A percentile compares a stretch with the other conserved stretches of the same genome.
phyloP scores from a whole-genome alignment of 768 basidiomycete species.

The Harrya chromipes region DNA sequence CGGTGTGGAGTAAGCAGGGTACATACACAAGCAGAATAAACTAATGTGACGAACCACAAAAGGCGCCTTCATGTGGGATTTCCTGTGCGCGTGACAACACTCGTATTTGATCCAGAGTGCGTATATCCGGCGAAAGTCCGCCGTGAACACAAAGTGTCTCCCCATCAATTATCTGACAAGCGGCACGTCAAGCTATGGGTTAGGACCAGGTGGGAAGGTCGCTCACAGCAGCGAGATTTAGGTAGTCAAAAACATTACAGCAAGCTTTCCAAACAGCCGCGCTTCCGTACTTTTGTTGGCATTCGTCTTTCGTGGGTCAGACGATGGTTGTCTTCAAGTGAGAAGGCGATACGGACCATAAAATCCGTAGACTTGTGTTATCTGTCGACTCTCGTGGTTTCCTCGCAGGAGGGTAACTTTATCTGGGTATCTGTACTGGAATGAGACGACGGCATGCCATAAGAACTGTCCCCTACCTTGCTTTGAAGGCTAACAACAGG shows the following conservation, averaged over 20 bases:
- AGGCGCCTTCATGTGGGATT: slow-evolving; percentile 98
- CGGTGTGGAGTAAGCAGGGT: background rate
- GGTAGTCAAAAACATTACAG: slow-evolving; percentile 93
- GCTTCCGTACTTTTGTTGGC: slow-evolving; percentile 96
- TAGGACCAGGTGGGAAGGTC: background rate
- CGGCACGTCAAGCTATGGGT: background rate
- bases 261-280: slow-evolving; percentile 97
- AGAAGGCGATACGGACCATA: slow-evolving; percentile 57
- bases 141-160: slow-evolving; percentile 93
- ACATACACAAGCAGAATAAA: background rate
- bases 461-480: slow-evolving; percentile 48
- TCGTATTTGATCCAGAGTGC: slow-evolving; percentile 91
- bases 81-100: slow-evolving; percentile 94
- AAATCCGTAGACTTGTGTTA: slow-evolving; percentile 98
- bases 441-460: slow-evolving; percentile 4
- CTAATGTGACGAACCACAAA: slow-evolving; percentile 62
- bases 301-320: slow-evolving; percentile 64
- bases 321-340: background rate
- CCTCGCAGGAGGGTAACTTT: slow-evolving; percentile 88
- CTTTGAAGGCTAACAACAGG: slow-evolving; percentile 84
- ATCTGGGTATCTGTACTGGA: slow-evolving; percentile 74
- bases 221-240: slow-evolving; percentile 89
- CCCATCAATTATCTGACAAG: slow-evolving; percentile 83
- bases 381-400: slow-evolving; percentile 96
- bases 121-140: slow-evolving; percentile 92